These are phyloP conservation scores for Lactarius hatsudake DNA, from an alignment of 768 basidiomycete genomes.

Conservation along the genomic window DNA sequence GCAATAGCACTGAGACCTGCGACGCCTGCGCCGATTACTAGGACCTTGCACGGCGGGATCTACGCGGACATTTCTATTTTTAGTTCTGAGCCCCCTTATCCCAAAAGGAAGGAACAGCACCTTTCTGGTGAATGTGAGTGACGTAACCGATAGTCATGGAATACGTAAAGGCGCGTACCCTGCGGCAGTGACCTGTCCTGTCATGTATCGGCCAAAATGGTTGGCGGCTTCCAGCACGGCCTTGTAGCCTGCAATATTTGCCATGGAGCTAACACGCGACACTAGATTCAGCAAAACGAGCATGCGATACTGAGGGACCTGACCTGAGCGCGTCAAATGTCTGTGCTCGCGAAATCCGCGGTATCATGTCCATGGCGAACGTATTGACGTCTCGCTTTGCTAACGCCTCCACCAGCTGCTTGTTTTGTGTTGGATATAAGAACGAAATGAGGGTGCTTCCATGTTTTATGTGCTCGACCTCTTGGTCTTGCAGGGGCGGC, in stretches of 20 bases:
- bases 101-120: constrained; percentile 30
- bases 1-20: constrained; percentile 87
- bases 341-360: constrained; percentile 86
- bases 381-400: constrained; percentile 64
- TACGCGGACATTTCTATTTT: constrained; percentile 33
- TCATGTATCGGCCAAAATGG: constrained; percentile 84
- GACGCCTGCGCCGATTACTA: constrained; percentile 87
- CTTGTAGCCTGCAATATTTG: constrained; percentile 93
- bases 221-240: constrained; percentile 89
- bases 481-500: constrained; percentile 63
- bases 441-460: constrained; percentile 83
- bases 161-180: constrained; percentile 50
- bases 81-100: background rate
- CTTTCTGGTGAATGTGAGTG: constrained; percentile 38
- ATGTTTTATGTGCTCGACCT: constrained; percentile 59
- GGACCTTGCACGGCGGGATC: constrained; percentile 84
- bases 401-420: constrained; percentile 64
- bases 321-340: constrained; percentile 87
- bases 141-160: background rate
- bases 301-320: constrained; percentile 12
- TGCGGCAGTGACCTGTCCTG: constrained; percentile 89
- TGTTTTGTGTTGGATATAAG: constrained; percentile 81
- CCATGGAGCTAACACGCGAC: constrained; percentile 67
- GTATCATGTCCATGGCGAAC: constrained; percentile 92
- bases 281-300: background rate